phyloP scores from a whole-genome alignment of 805 yeast species.

The Barnettozyma vustinii region DNA sequence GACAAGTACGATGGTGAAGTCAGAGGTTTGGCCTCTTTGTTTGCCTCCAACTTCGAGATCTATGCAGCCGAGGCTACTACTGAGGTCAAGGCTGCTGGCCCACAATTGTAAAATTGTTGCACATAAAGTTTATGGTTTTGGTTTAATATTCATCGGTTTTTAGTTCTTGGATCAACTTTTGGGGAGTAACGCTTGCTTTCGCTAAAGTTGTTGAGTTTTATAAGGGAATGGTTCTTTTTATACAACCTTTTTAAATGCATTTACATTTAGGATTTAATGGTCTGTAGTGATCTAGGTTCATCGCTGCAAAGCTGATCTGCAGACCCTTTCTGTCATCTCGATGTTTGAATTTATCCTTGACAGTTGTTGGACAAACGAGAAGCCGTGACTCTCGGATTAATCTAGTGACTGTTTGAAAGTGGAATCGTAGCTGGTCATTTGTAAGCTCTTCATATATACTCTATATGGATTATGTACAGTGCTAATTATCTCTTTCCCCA shows the following conservation, averaged over 20 bases:
- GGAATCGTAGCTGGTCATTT: no score
- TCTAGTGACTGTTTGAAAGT: no score
- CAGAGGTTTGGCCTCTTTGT: constrained; percentile 63
- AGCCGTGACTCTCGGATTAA: background rate
- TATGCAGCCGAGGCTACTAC: constrained; percentile 77
- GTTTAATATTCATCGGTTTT: constrained; percentile 2
- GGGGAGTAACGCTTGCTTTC: background rate
- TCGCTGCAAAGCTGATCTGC: no score
- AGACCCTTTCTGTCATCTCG: no score
- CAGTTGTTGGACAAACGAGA: background rate
- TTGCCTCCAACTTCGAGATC: constrained; percentile 80
- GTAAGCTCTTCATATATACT: no score
- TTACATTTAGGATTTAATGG: background rate
- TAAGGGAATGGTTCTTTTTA: background rate
- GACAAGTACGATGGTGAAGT: constrained; percentile 52
- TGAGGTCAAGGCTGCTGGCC: constrained; percentile 94
- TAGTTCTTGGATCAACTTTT: background rate
- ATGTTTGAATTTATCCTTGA: background rate
- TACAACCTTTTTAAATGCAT: background rate
- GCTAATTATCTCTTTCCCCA: constrained; percentile 16
- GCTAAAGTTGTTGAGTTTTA: constrained; percentile 3
- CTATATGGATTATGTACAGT: background rate
- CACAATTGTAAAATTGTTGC: constrained; percentile 30
- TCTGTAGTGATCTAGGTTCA: no score
- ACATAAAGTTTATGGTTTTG: constrained; percentile 1